These are phyloP conservation scores for Magnusiomyces magnusii DNA, from an alignment of 1,139 yeast genomes.

Conservation along the genomic window DNA sequence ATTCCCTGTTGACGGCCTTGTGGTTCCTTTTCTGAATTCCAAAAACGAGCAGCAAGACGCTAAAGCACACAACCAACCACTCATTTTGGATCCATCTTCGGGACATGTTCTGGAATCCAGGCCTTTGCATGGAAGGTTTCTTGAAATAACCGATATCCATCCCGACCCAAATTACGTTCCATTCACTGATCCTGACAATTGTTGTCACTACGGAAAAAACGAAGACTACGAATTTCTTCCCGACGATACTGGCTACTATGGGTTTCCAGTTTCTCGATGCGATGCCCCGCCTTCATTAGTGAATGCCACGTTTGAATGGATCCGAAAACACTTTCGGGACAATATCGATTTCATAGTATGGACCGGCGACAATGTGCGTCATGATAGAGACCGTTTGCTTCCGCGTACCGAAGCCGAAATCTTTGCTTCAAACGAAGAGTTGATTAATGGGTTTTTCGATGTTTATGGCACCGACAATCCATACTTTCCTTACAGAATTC, in stretches of 20 bases:
- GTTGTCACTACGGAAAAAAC: conserved; percentile 51
- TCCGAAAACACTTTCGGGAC: conserved; percentile 53
- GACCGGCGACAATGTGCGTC: conserved; percentile 88
- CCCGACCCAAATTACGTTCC: conserved; percentile 65
- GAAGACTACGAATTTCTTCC: conserved; percentile 20
- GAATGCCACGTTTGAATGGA: conserved; percentile 60
- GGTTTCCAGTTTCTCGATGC: conserved; percentile 17
- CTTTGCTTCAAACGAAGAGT: conserved; percentile 56
- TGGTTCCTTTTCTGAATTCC: not conserved
- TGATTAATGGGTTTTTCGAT: conserved; percentile 49
- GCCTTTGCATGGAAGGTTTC: conserved; percentile 57
- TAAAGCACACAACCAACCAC: not conserved
- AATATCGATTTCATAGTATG: conserved; percentile 78
- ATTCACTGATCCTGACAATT: conserved; percentile 43
- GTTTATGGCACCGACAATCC: conserved; percentile 42
- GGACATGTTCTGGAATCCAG: not conserved
- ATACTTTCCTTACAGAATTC: conserved; percentile 33
- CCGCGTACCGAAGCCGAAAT: conserved; percentile 71
- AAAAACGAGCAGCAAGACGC: not conserved
- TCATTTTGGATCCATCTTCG: not conserved
- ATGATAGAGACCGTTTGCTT: conserved; percentile 64
- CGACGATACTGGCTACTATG: conserved; percentile 14
- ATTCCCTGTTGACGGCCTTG: not conserved
- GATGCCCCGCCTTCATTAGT: conserved; percentile 65
- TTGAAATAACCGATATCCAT: conserved; percentile 81